Percentiles rank a stretch among this genome's conserved stretches.
Conservation (phyloP, 345 rosid species). For the Kandelia obovata region DNA sequence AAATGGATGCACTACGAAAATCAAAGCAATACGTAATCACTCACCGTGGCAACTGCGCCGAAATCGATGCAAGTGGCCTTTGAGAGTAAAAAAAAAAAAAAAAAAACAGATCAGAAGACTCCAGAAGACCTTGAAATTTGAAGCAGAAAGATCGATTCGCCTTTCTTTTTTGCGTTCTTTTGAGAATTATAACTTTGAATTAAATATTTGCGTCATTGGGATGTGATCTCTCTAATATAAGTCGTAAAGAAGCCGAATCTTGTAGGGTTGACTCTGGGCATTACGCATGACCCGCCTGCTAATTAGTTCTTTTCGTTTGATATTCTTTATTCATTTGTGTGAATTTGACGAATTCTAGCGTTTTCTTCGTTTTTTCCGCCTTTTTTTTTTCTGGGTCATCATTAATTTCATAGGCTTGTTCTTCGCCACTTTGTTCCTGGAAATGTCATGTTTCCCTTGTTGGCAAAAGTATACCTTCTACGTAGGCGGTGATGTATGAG, state of each 20-base stretch:
- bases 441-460: constrained; percentile 20
- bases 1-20: not conserved
- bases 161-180: not conserved
- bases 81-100: not conserved
- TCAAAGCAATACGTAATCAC: not conserved
- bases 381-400: constrained; percentile 67
- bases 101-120: not conserved
- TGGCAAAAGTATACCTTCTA: too few species aligned
- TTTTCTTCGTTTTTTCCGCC: not conserved
- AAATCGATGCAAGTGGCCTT: not conserved
- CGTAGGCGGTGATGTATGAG: too few species aligned
- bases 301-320: too few species aligned
- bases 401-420: constrained; percentile 53
- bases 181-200: not conserved
- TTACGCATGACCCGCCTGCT: too few species aligned
- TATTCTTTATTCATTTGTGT: too few species aligned
- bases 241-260: not conserved
- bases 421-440: constrained; percentile 71
- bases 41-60: not conserved
- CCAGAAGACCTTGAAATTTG: not conserved
- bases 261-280: too few species aligned
- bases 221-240: not conserved
- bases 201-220: not conserved
- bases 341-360: constrained; percentile 28
- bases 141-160: not conserved